phyloP scores from a whole-genome alignment of 1,139 yeast species.

The Nakaseomyces nivariensis region DNA sequence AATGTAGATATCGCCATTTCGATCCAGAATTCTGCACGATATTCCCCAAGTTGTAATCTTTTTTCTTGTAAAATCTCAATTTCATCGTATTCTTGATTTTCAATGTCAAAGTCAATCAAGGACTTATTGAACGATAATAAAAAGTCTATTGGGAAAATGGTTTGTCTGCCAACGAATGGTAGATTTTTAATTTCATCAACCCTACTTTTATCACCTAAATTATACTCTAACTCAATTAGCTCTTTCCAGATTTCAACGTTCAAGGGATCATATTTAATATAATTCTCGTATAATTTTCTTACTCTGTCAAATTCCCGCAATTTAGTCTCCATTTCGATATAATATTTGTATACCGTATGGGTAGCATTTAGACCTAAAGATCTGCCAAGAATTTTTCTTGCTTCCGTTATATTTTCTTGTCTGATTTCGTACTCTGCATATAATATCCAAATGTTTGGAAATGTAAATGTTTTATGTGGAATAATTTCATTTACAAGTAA shows the following conservation, averaged over 20 bases:
- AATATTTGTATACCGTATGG: conserved; percentile 47
- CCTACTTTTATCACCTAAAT: conserved; percentile 61
- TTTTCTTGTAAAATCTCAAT: conserved; percentile 48
- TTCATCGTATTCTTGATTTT: conserved; percentile 44
- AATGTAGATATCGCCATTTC: conserved; percentile 64
- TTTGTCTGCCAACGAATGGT: conserved; percentile 19
- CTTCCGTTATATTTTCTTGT: conserved; percentile 38
- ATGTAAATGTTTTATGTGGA: conserved; percentile 53
- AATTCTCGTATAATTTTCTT: conserved; percentile 59
- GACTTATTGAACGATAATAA: conserved; percentile 9
- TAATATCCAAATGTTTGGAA: conserved; percentile 65
- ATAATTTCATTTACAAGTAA: conserved; percentile 37
- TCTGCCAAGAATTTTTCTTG: conserved; percentile 64
- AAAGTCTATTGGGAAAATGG: conserved; percentile 26
- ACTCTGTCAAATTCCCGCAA: conserved; percentile 74
- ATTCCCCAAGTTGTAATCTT: conserved; percentile 31
- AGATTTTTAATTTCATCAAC: conserved; percentile 52
- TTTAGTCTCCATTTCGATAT: conserved; percentile 43
- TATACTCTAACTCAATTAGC: conserved; percentile 60
- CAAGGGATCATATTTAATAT: conserved; percentile 46
- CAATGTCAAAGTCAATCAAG: conserved; percentile 47
- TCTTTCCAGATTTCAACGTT: conserved; percentile 41
- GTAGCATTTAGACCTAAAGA: conserved; percentile 62
- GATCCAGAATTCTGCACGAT: conserved; percentile 47
- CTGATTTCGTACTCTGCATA: conserved; percentile 71